A percentile compares a stretch with the other conserved stretches of the same genome.
These are phyloP conservation scores for Solanum tacnaense DNA, from an alignment of 257 asterid genomes.

Conservation along the genomic window DNA sequence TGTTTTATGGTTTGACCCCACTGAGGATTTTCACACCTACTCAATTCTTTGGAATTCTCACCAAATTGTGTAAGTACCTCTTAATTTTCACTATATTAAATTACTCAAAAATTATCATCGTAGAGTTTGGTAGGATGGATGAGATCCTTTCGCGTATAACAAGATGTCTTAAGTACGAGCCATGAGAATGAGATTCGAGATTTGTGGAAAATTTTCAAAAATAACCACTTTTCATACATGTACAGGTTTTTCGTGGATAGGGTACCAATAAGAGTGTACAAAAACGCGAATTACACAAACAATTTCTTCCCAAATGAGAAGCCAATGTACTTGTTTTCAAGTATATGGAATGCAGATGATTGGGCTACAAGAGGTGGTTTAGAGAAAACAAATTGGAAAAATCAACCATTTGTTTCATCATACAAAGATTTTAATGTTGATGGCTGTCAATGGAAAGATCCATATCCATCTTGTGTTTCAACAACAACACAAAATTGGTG, in stretches of 20 bases:
- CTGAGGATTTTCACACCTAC: conserved; percentile 66
- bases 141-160: neutral
- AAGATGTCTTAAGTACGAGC: neutral
- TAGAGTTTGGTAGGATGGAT: neutral
- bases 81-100: neutral
- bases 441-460: conserved; percentile 88
- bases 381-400: conserved; percentile 88
- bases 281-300: conserved; percentile 86
- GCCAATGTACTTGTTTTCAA: conserved; percentile 90
- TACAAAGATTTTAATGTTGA: conserved; percentile 68
- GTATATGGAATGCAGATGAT: conserved; percentile 97
- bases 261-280: conserved; percentile 72
- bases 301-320: conserved; percentile 71
- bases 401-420: conserved; percentile 83
- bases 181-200: neutral
- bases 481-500: conserved; percentile 85
- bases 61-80: conserved; percentile 53
- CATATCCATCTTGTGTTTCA: conserved; percentile 75
- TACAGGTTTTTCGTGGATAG: conserved; percentile 71
- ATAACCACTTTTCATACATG: neutral
- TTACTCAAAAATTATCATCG: neutral
- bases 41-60: conserved; percentile 79
- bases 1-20: conserved; percentile 83
- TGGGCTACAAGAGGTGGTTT: conserved; percentile 98
- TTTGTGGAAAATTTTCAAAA: neutral